Conservation (phyloP, 108 stramenopile species). For the Skeletonema marinoi region DNA sequence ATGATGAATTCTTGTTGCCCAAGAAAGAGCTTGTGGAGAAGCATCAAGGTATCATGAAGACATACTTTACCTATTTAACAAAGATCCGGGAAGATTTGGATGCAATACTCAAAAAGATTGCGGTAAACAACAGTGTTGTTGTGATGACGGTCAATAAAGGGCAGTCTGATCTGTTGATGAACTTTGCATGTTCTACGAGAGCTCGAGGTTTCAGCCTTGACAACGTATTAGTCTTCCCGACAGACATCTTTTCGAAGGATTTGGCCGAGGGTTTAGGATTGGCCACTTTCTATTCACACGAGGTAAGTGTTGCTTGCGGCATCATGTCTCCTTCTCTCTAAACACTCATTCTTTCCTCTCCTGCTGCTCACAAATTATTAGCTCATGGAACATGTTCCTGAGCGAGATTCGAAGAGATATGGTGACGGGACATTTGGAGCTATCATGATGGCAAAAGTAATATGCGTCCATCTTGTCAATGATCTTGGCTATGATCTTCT, state of each 20-base stretch:
- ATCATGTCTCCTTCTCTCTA: not conserved
- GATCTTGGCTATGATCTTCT: constrained; percentile 76
- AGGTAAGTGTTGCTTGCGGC: not conserved
- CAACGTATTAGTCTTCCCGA: constrained; percentile 44
- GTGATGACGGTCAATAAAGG: constrained; percentile 51
- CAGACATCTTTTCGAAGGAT: constrained; percentile 41
- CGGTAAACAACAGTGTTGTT: constrained; percentile 45
- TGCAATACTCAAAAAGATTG: constrained; percentile 23
- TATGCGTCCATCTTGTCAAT: constrained; percentile 74
- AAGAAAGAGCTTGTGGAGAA: not conserved
- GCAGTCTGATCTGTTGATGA: constrained; percentile 51
- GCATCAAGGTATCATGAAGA: constrained; percentile 23
- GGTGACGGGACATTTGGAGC: constrained; percentile 68
- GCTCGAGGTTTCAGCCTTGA: constrained; percentile 47
- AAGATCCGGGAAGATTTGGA: constrained; percentile 22
- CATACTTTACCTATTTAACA: constrained; percentile 23
- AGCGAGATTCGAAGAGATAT: constrained; percentile 55
- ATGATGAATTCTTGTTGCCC: constrained; percentile 33
- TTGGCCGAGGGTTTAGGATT: constrained; percentile 47
- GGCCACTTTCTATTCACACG: constrained; percentile 44
- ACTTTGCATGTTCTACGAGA: constrained; percentile 56
- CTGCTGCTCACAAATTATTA: not conserved
- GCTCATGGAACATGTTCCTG: constrained; percentile 56
- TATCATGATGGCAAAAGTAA: constrained; percentile 90
- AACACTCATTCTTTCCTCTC: not conserved